A percentile compares a stretch with the other conserved stretches of the same genome.
These are phyloP conservation scores for Vaucheria bursata DNA, from an alignment of 352 stramenopile species.

Conservation along the genomic window DNA sequence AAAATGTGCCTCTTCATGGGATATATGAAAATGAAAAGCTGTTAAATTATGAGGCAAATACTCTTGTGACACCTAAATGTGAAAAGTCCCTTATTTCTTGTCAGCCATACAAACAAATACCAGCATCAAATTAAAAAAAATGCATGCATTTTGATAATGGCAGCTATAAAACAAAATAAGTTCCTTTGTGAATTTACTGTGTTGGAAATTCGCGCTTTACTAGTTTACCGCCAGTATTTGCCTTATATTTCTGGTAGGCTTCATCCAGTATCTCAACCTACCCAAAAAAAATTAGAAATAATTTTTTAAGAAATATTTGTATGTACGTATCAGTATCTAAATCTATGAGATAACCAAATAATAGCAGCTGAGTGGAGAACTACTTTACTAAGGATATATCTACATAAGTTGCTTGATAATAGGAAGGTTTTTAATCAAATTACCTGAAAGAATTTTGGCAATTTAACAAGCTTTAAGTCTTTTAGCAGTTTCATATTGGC, in stretches of 20 bases:
- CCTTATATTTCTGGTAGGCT: conserved; percentile 22
- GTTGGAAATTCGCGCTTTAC: conserved; percentile 12
- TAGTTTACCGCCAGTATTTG: conserved; percentile 20
- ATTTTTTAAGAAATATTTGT: neutral
- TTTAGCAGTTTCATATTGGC: too few relatives aligned
- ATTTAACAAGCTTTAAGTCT: too few relatives aligned
- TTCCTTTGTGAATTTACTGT: too few relatives aligned
- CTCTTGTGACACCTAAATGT: too few relatives aligned
- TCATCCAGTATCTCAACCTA: conserved; percentile 8
- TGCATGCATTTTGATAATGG: too few relatives aligned
- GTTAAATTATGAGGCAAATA: too few relatives aligned
- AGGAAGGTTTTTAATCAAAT: neutral
- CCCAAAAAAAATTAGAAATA: neutral
- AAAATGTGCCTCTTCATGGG: too few relatives aligned
- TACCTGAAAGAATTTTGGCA: neutral
- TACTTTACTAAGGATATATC: neutral
- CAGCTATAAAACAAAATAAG: too few relatives aligned
- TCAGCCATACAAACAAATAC: too few relatives aligned
- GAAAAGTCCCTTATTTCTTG: too few relatives aligned
- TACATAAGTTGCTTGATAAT: neutral
- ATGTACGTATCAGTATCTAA: neutral
- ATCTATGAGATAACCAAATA: neutral
- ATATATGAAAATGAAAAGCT: too few relatives aligned
- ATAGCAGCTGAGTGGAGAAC: neutral
- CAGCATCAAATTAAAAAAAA: too few relatives aligned